Conservation (phyloP, 257 asterid species). For the Echium plantagineum region DNA sequence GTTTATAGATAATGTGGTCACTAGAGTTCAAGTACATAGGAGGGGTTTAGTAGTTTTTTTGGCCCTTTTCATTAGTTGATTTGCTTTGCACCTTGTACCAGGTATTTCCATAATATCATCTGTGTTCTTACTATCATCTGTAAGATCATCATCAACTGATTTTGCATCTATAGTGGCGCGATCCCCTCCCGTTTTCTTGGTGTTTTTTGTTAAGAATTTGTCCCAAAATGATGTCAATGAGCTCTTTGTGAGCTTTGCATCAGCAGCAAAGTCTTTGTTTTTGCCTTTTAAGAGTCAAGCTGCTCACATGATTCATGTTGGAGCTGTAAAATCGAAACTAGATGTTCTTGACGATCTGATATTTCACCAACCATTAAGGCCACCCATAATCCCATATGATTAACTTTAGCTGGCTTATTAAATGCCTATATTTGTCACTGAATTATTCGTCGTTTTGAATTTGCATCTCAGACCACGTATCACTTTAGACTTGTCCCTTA, state of each 20-base stretch:
- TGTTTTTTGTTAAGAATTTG: background rate
- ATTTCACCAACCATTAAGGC: too few relatives aligned
- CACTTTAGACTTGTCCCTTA: too few relatives aligned
- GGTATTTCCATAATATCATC: background rate
- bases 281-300: too few relatives aligned
- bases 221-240: too few relatives aligned
- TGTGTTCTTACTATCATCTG: background rate
- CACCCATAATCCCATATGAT: too few relatives aligned
- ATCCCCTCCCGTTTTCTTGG: background rate
- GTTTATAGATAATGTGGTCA: constrained; percentile 1
- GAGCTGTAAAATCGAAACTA: too few relatives aligned
- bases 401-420: too few relatives aligned
- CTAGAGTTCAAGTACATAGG: background rate
- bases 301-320: too few relatives aligned
- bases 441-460: too few relatives aligned
- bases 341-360: too few relatives aligned
- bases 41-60: constrained; percentile 1
- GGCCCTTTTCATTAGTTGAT: background rate
- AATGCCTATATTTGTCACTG: too few relatives aligned
- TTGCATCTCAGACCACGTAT: too few relatives aligned
- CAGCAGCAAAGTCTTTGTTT: background rate
- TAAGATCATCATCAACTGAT: background rate
- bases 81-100: background rate
- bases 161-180: background rate
- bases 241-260: constrained; percentile 1